Evolutionary conservation across 306 rosid species (phyloP), one percentile per base, ranked within the genome.

Genomic region (Adenanthera pavonina): DNA sequence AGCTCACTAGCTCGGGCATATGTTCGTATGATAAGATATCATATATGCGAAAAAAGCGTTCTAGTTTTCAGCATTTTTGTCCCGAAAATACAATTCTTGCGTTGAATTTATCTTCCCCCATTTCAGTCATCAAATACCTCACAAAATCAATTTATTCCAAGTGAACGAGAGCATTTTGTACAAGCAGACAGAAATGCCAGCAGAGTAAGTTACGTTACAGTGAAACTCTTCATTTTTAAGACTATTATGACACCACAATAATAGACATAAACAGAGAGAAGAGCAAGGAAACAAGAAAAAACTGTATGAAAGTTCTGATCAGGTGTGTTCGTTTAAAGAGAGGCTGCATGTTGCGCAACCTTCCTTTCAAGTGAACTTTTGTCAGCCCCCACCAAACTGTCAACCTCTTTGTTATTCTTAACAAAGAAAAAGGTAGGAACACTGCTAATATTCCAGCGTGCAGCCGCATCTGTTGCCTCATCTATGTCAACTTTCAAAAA

Each of bases 351-450:
- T 66, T 92, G 90, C 5, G 77, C 91, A 74, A 88, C 83, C 90
- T 92, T 92, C 78, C 77, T 85, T 88, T 92, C 97, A 46, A 92
- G 88, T 43, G 86, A 69, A 82, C 70, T 75, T 77, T 84, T 87
- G 84, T 91, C 96, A 6, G 92, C 96, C 59, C 96, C 97, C 41
- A 87, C 89, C 66, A 91, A 69, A 84, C 80, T 89, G 80, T 93
- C 97, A 49, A 90, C 82, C 88, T 90, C 92, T 85, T 86, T 87
- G 46, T 91, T 89, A 66, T 89, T 87, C 78, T 88, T 87, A 15
- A 93, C 56, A 79, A 90, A 92, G 92, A 86, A 90, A 85, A 94
- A 90, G 11, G 92, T 82, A 0, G 98, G 98, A 84, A 94, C 97
- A 38, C 97, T 90, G 82, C 88, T 86, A 62, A 94, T 77, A 69